phyloP scores from a whole-genome alignment of 331 rosid genomes.

The Cydonia oblonga region DNA sequence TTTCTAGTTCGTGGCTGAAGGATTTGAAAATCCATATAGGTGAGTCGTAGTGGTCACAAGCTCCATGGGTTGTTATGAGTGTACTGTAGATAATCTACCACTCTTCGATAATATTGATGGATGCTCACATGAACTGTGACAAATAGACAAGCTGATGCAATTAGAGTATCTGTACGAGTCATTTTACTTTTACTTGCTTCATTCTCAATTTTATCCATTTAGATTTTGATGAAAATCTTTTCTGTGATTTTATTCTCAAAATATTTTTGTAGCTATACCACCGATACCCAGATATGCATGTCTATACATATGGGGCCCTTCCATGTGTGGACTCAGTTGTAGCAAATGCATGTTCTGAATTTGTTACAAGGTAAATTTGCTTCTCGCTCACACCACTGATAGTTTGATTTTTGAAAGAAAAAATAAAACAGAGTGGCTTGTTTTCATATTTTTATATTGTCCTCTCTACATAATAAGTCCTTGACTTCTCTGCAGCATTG shows the following conservation, averaged over 20 bases:
- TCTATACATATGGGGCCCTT: slow-evolving; percentile 85
- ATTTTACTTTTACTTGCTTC: not conserved
- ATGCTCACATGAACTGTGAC: not conserved
- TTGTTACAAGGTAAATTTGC: slow-evolving; percentile 64
- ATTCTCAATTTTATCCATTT: slow-evolving; percentile 2
- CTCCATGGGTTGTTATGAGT: not conserved
- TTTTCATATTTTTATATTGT: not conserved
- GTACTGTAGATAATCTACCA: not conserved
- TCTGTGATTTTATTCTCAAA: slow-evolving; percentile 1
- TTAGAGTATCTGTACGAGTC: not conserved
- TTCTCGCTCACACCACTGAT: not conserved
- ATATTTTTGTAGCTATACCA: slow-evolving; percentile 45
- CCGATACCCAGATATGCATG: slow-evolving; percentile 66
- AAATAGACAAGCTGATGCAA: not conserved
- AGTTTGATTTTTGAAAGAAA: not conserved
- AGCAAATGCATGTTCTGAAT: slow-evolving; percentile 74
- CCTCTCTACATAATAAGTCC: slow-evolving; percentile 3
- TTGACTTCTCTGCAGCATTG: slow-evolving; percentile 46
- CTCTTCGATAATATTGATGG: not conserved
- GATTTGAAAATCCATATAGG: not conserved
- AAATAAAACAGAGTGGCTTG: not conserved
- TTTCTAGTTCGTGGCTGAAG: not conserved
- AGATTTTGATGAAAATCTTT: not conserved
- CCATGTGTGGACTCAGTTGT: slow-evolving; percentile 79
- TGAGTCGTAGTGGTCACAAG: not conserved